These are phyloP conservation scores for Acmispon strigosus DNA, from an alignment of 306 rosid genomes.

Conservation along the genomic window DNA sequence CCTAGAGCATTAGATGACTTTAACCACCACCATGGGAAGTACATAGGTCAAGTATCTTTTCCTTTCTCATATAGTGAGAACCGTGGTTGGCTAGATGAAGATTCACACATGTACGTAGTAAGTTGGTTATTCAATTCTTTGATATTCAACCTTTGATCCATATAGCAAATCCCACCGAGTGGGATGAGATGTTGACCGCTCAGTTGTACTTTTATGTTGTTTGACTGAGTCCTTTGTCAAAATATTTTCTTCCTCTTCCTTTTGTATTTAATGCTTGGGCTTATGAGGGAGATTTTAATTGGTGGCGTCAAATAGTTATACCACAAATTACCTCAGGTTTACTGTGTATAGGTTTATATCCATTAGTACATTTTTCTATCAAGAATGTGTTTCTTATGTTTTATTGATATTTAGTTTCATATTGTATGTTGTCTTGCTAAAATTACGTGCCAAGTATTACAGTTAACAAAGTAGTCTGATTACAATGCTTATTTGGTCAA, in stretches of 20 bases:
- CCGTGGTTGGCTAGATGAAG: neutral
- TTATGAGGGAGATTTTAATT: neutral
- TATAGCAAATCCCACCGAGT: neutral
- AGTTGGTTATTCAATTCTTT: neutral
- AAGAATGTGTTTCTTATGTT: neutral
- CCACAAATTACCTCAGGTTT: neutral
- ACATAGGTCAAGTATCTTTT: neutral
- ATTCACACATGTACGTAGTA: neutral
- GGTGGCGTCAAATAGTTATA: constrained; percentile 10
- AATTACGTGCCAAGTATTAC: neutral
- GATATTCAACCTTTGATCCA: neutral
- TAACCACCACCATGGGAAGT: neutral
- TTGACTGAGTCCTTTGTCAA: constrained; percentile 8
- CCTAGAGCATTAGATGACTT: neutral
- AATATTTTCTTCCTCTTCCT: neutral
- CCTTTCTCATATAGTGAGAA: neutral
- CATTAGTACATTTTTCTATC: neutral
- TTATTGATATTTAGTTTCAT: neutral
- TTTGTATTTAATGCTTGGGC: neutral
- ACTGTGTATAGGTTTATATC: neutral
- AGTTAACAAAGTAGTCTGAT: constrained; percentile 14
- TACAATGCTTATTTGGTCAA: neutral
- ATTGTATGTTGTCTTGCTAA: neutral
- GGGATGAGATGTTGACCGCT: neutral
- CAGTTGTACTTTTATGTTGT: neutral